A percentile compares a stretch with the other conserved stretches of the same genome.
Evolutionary conservation across 768 basidiomycete genomes (phyloP).

Genomic region (Hemileccinum impolitum): DNA sequence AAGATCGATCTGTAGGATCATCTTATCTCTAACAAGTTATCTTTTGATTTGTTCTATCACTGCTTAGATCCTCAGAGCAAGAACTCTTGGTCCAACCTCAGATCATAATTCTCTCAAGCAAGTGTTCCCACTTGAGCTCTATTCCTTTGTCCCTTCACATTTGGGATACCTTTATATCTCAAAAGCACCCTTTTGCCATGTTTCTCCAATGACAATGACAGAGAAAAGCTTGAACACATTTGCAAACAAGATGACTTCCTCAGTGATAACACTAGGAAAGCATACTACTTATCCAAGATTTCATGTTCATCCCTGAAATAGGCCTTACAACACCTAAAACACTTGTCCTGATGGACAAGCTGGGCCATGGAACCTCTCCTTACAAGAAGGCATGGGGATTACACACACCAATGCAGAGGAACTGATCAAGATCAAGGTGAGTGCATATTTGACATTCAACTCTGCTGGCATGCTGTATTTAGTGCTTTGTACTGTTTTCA

Average conservation of each 20-base stretch:
- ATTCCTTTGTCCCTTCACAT: too few relatives aligned
- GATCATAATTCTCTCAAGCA: too few relatives aligned
- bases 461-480: background rate
- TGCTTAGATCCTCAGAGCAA: too few relatives aligned
- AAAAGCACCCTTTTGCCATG: slow-evolving; percentile 78
- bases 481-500: slow-evolving; percentile 89
- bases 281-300: background rate
- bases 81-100: too few relatives aligned
- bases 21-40: too few relatives aligned
- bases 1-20: too few relatives aligned
- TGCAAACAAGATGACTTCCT: slow-evolving; percentile 90
- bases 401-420: slow-evolving; percentile 81
- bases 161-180: too few relatives aligned
- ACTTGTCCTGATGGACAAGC: slow-evolving; percentile 87
- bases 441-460: slow-evolving; percentile 10
- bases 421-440: slow-evolving; percentile 68
- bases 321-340: slow-evolving; percentile 68
- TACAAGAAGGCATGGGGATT: slow-evolving; percentile 77
- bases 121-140: too few relatives aligned
- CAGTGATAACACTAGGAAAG: slow-evolving; percentile 84
- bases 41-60: too few relatives aligned
- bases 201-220: slow-evolving; percentile 90
- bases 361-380: slow-evolving; percentile 90
- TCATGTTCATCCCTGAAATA: slow-evolving; percentile 20
- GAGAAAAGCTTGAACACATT: slow-evolving; percentile 92